Conservation (phyloP, 73 alveolate genomes). For the Tetrahymena thermophila region DNA sequence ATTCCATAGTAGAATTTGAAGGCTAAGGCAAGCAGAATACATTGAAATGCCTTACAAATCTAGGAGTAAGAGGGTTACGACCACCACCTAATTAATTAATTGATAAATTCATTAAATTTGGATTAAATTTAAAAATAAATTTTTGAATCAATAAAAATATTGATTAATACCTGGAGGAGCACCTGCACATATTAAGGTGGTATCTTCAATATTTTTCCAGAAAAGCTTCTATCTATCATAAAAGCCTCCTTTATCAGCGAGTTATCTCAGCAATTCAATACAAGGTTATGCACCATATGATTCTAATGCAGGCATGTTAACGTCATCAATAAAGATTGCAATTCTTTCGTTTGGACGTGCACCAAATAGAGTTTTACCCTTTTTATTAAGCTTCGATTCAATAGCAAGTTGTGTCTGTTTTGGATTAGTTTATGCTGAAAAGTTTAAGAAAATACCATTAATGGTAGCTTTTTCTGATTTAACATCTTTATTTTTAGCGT, state of each 20-base stretch:
- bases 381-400: constrained; percentile 87
- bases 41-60: constrained; percentile 92
- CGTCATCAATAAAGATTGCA: constrained; percentile 90
- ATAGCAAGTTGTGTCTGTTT: constrained; percentile 72
- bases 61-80: constrained; percentile 79
- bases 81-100: constrained; percentile 97
- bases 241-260: constrained; percentile 85
- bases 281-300: constrained; percentile 91
- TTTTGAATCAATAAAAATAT: too few relatives aligned
- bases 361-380: constrained; percentile 84
- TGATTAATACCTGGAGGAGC: constrained; percentile 83
- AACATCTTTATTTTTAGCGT: constrained; percentile 38
- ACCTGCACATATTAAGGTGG: constrained; percentile 82
- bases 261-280: constrained; percentile 86
- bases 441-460: constrained; percentile 72
- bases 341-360: constrained; percentile 85
- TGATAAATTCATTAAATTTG: too few relatives aligned
- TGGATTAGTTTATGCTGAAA: constrained; percentile 87
- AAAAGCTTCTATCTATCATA: constrained; percentile 80
- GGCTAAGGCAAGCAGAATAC: constrained; percentile 77
- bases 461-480: constrained; percentile 44
- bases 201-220: constrained; percentile 86
- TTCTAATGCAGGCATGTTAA: constrained; percentile 92
- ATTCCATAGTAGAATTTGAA: constrained; percentile 41
- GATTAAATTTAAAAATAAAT: not conserved